Evolutionary conservation across 2,329 filamentous ascomycete genomes (phyloP), one percentile per base, ranked within the genome.

Genomic region (Penicillium brevicompactum): DNA sequence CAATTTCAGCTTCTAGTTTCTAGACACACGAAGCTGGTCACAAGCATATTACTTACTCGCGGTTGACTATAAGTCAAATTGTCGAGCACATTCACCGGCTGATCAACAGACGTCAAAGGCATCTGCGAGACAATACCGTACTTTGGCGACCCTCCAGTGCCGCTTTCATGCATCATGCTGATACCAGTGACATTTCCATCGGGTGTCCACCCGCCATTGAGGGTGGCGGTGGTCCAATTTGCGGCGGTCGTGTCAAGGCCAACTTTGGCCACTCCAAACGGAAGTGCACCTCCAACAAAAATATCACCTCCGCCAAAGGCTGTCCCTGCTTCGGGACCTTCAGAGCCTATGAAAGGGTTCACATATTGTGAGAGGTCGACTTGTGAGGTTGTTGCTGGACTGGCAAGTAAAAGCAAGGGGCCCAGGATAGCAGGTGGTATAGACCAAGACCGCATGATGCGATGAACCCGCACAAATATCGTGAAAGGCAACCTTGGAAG

Each of bases 111-210:
- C 1, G 68, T 72, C 11, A 81, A 59, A n/a, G 68, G 65, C 67
- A 70, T 69, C 49, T 70, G 71, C 27, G 65, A 54, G 41, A 74
- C 64, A 18, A 71, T 54, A 5, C 70, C 70, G 65, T 80, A 80
- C 49, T 73, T 74, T 1, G 69, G 69, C 18, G 71, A 67, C 49
- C 74, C 76, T 49, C 78, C 79, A 40, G 78, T 81, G 3, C 79
- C 79, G 49, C 70, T 75, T 59, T 81, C 79, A 62, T 82, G 80
- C 76, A 81, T 76, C 30, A 76, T 67, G 44, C 67, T 70, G 64
- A 83, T 81, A 14, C 80, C 81, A 5, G 78, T 78, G 30, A 83
- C 70, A 56, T 76, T 80, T 2, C 77, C 79, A 61, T 82, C 80
- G 0, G 78, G 78, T 14, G 69, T 69, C 68, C 76, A 78, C 3